A percentile compares a stretch with the other conserved stretches of the same genome.
phyloP scores from a whole-genome alignment of 768 basidiomycete genomes.

The Crepidotus variabilis region DNA sequence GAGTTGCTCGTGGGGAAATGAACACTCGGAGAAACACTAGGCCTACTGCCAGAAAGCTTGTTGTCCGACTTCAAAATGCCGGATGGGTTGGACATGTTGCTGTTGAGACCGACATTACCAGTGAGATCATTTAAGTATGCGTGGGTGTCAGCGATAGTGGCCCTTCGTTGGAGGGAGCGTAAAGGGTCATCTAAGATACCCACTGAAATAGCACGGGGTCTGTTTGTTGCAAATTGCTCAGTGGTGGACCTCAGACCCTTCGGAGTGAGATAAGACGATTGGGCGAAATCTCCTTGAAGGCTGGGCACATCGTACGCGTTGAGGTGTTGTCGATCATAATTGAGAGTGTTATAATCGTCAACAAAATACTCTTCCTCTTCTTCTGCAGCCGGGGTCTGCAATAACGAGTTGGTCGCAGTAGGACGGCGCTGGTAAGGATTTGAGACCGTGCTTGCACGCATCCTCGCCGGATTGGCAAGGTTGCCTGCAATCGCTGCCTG shows the following conservation, averaged over 20 bases:
- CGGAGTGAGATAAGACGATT: slow-evolving; percentile 62
- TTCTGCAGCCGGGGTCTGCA: slow-evolving; percentile 63
- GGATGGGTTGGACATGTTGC: slow-evolving; percentile 36
- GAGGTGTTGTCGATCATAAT: slow-evolving; percentile 53
- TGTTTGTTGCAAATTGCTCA: slow-evolving; percentile 59
- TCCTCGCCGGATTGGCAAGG: slow-evolving; percentile 72
- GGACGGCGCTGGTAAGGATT: slow-evolving; percentile 81
- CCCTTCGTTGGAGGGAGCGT: slow-evolving; percentile 63
- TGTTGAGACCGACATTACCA: slow-evolving; percentile 34
- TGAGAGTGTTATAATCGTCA: slow-evolving; percentile 52
- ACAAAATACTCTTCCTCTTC: slow-evolving; percentile 71
- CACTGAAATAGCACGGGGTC: slow-evolving; percentile 87
- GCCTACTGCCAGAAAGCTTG: slow-evolving; percentile 44
- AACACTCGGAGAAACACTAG: slow-evolving; percentile 47
- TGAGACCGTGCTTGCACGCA: slow-evolving; percentile 89
- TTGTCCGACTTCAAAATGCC: slow-evolving; percentile 59
- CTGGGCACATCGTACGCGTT: slow-evolving; percentile 57
- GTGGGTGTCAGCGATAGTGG: slow-evolving; percentile 50
- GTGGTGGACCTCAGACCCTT: slow-evolving; percentile 56
- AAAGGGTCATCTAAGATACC: slow-evolving; percentile 80
- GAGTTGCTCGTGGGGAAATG: slow-evolving; percentile 63
- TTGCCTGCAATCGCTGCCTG: slow-evolving; percentile 88
- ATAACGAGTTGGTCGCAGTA: slow-evolving; percentile 53
- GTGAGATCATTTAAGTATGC: slow-evolving; percentile 57
- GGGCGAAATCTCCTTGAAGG: slow-evolving; percentile 47